phyloP scores from a whole-genome alignment of 1,284 basidiomycete species.

The Ceraceosorus guamensis region DNA sequence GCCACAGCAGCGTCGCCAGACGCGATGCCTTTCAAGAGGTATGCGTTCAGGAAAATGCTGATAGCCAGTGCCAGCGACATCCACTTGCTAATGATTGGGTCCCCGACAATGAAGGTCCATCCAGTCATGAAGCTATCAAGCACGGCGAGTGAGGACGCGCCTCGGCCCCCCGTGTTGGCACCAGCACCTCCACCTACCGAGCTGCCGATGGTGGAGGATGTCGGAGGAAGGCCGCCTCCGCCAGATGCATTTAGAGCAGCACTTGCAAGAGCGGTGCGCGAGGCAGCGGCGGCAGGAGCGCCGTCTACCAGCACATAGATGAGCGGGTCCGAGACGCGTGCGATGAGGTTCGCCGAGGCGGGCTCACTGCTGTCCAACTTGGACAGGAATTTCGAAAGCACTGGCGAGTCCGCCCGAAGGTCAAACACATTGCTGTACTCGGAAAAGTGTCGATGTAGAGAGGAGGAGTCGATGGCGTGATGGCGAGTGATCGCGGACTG shows the following conservation, averaged over 20 bases:
- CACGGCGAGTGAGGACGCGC: slow-evolving; percentile 36
- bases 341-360: slow-evolving; percentile 28
- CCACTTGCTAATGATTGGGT: slow-evolving; percentile 92
- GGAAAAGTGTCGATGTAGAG: slow-evolving; percentile 36
- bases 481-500: slow-evolving; percentile 61
- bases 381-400: slow-evolving; percentile 28
- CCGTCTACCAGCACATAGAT: slow-evolving; percentile 65
- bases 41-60: slow-evolving; percentile 86
- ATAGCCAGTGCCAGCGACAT: slow-evolving; percentile 81
- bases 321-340: slow-evolving; percentile 48
- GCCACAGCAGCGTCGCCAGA: slow-evolving; percentile 45
- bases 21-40: slow-evolving; percentile 71
- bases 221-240: background rate
- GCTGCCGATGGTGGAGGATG: background rate
- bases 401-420: slow-evolving; percentile 14
- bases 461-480: slow-evolving; percentile 45
- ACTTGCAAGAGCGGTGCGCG: slow-evolving; percentile 23
- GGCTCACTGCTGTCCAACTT: slow-evolving; percentile 26
- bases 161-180: background rate
- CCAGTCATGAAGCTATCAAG: slow-evolving; percentile 82
- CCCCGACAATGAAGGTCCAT: slow-evolving; percentile 92
- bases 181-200: background rate
- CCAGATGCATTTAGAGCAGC: slow-evolving; percentile 39
- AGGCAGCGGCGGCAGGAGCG: slow-evolving; percentile 14
- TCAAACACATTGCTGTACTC: slow-evolving; percentile 23